phyloP scores from a whole-genome alignment of 257 asterid genomes.

The Pogostemon cablin region DNA sequence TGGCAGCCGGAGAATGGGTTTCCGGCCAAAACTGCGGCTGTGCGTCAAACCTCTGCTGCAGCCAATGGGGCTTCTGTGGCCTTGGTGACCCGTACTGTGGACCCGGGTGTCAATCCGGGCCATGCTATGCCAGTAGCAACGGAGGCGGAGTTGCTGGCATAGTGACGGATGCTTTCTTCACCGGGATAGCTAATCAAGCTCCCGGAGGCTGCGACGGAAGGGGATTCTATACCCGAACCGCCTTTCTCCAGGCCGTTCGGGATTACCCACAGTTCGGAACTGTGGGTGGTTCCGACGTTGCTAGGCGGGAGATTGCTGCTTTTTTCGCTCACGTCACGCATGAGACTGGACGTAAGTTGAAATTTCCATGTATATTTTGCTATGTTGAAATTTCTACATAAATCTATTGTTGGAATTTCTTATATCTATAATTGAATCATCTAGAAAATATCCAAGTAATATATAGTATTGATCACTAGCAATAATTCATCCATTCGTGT shows the following conservation, averaged over 20 bases:
- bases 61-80: slow-evolving; percentile 34
- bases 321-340: slow-evolving; percentile 36
- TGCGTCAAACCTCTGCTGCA: slow-evolving; percentile 23
- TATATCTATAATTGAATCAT: too few species aligned
- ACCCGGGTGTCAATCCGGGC: slow-evolving; percentile 32
- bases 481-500: too few species aligned
- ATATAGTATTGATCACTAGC: too few species aligned
- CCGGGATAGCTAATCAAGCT: slow-evolving; percentile 29
- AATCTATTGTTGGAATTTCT: too few species aligned
- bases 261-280: slow-evolving; percentile 30
- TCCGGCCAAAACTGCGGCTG: slow-evolving; percentile 35
- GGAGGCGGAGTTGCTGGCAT: slow-evolving; percentile 17
- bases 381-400: too few species aligned
- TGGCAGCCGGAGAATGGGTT: slow-evolving; percentile 15
- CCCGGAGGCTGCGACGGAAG: slow-evolving; percentile 18
- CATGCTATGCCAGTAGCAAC: slow-evolving; percentile 20
- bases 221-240: slow-evolving; percentile 31
- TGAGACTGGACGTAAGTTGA: slow-evolving; percentile 20
- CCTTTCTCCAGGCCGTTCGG: slow-evolving; percentile 28
- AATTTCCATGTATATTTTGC: too few species aligned
- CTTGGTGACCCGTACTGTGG: slow-evolving; percentile 22
- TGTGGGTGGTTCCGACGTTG: slow-evolving; percentile 29
- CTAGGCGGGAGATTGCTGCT: slow-evolving; percentile 35
- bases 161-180: slow-evolving; percentile 31
- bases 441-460: too few species aligned